Evolutionary conservation across 495 filamentous ascomycete species (phyloP).

Genomic region (Immersiella caudata): DNA sequence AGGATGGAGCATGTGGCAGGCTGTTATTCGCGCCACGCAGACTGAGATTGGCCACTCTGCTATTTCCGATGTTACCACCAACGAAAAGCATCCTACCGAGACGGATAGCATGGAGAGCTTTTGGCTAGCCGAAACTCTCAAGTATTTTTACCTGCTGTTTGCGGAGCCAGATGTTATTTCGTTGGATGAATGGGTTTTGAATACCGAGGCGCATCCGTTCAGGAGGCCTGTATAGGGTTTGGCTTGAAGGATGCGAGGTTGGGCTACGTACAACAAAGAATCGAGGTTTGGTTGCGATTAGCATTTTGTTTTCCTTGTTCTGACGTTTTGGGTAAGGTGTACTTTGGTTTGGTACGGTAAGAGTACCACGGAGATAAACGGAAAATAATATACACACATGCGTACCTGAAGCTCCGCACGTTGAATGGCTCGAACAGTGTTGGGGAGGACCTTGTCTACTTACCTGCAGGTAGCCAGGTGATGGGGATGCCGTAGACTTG

Average conservation of each 20-base stretch:
- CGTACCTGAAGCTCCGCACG: too few species aligned
- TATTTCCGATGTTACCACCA: conserved; percentile 66
- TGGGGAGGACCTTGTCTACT: too few species aligned
- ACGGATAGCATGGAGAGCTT: conserved; percentile 64
- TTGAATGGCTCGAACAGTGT: too few species aligned
- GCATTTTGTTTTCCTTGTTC: too few species aligned
- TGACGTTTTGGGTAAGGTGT: too few species aligned
- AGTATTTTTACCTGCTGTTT: conserved; percentile 93
- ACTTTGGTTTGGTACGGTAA: neutral
- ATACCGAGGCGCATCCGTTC: conserved; percentile 63
- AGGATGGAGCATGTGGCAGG: conserved; percentile 88
- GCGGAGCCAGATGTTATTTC: conserved; percentile 70
- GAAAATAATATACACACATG: too few species aligned
- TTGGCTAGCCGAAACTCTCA: conserved; percentile 80
- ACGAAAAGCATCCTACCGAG: conserved; percentile 17
- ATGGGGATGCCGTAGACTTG: too few species aligned
- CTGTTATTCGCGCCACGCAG: conserved; percentile 66
- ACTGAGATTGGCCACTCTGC: conserved; percentile 71
- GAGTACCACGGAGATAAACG: neutral
- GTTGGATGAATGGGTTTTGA: conserved; percentile 84
- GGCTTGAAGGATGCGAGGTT: too few species aligned
- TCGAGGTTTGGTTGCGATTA: neutral
- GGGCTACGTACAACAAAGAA: neutral
- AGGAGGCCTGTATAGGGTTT: conserved; percentile 48
- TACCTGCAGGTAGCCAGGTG: too few species aligned